Conservation (phyloP, 306 rosid genomes). For the Cucurbita ficifolia region DNA sequence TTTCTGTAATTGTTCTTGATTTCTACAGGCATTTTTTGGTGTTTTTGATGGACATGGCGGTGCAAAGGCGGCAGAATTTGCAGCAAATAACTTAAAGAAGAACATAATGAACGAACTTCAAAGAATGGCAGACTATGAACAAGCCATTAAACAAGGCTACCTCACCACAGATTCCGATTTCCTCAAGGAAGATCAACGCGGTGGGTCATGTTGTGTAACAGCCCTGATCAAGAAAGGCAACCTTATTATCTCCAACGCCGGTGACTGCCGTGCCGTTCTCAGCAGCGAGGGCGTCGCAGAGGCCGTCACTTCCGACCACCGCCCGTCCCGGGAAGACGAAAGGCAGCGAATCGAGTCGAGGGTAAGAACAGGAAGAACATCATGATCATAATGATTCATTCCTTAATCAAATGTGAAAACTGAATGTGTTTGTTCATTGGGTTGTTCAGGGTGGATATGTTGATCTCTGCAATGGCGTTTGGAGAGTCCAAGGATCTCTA, state of each 20-base stretch:
- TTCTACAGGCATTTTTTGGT: slow-evolving; percentile 80
- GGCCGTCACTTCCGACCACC: slow-evolving; percentile 81
- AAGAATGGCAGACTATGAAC: slow-evolving; percentile 24
- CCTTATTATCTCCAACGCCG: slow-evolving; percentile 69
- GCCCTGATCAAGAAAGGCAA: slow-evolving; percentile 61
- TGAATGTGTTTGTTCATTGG: not conserved
- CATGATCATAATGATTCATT: not conserved
- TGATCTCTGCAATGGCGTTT: slow-evolving; percentile 65
- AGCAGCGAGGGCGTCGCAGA: slow-evolving; percentile 67
- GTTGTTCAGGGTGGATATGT: slow-evolving; percentile 78
- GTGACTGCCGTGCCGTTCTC: slow-evolving; percentile 92
- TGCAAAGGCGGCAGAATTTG: slow-evolving; percentile 70
- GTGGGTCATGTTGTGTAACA: slow-evolving; percentile 85
- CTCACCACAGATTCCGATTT: slow-evolving; percentile 67
- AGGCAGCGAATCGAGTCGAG: slow-evolving; percentile 50
- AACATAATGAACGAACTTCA: slow-evolving; percentile 49
- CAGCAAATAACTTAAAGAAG: slow-evolving; percentile 56
- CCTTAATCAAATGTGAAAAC: not conserved
- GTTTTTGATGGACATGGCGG: slow-evolving; percentile 97
- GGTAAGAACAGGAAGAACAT: slow-evolving; percentile 22
- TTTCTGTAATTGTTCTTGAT: not conserved
- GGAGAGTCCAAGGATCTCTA: slow-evolving; percentile 86
- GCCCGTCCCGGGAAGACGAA: slow-evolving; percentile 79
- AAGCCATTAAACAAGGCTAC: slow-evolving; percentile 76
- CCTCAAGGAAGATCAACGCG: slow-evolving; percentile 47